A percentile compares a stretch with the other conserved stretches of the same genome.
Evolutionary conservation across 2,329 filamentous ascomycete genomes (phyloP).

Genomic region (Rosellinia necatrix): DNA sequence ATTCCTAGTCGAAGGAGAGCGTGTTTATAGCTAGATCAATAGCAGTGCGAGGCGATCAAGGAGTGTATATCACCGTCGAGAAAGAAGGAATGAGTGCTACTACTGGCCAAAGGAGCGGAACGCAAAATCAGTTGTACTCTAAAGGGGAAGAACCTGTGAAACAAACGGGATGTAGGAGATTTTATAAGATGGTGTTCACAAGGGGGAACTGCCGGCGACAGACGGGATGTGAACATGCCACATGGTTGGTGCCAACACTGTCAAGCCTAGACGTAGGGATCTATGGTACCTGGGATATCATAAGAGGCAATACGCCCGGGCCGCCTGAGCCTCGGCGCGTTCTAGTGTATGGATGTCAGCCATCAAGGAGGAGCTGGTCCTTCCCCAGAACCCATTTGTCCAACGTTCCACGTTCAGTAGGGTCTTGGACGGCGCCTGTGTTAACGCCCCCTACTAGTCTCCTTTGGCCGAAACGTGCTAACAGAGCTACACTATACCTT

Average conservation of each 20-base stretch:
- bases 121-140: slow-evolving; percentile 29
- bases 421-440: background rate
- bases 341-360: slow-evolving; percentile 31
- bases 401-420: slow-evolving; percentile 20
- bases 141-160: slow-evolving; percentile 11
- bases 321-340: slow-evolving; percentile 23
- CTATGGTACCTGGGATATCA: background rate
- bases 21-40: slow-evolving; percentile 28
- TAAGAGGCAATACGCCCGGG: slow-evolving; percentile 18
- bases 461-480: background rate
- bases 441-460: no score
- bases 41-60: slow-evolving; percentile 33
- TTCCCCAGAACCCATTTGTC: slow-evolving; percentile 25
- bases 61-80: slow-evolving; percentile 38
- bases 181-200: slow-evolving; percentile 33
- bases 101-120: slow-evolving; percentile 33
- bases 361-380: slow-evolving; percentile 17
- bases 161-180: slow-evolving; percentile 15
- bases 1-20: slow-evolving; percentile 20
- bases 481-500: no score
- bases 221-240: slow-evolving; percentile 22
- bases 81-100: slow-evolving; percentile 37
- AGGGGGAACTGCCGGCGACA: slow-evolving; percentile 10
- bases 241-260: slow-evolving; percentile 24
- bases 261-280: slow-evolving; percentile 26